phyloP scores from a whole-genome alignment of 1,284 basidiomycete genomes.

The Heterobasidion irregulare region DNA sequence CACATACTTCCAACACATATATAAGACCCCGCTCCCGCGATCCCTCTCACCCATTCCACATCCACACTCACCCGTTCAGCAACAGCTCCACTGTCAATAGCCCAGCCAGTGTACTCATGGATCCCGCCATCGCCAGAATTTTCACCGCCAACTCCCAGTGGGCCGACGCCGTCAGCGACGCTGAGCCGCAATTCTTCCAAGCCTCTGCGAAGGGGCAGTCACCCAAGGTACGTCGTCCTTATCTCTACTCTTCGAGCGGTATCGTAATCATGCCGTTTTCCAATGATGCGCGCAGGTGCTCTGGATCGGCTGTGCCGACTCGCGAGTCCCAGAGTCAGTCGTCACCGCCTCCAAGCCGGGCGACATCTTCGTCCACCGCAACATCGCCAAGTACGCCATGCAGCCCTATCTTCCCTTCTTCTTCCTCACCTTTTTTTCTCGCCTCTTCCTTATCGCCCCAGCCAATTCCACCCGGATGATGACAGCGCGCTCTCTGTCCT shows the following conservation, averaged over 20 bases:
- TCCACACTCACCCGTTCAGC: not conserved
- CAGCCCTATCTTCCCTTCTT: not conserved
- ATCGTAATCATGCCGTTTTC: not conserved
- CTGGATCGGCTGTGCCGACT: constrained; percentile 51
- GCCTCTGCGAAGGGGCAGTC: constrained; percentile 56
- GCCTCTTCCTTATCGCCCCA: not conserved
- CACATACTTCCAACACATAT: too few species aligned
- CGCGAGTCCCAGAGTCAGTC: constrained; percentile 35
- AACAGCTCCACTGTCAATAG: not conserved
- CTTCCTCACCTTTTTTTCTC: not conserved
- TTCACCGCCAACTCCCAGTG: constrained; percentile 52
- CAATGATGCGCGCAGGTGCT: constrained; percentile 24
- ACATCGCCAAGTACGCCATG: constrained; percentile 37
- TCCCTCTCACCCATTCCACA: not conserved
- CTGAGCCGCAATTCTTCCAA: constrained; percentile 60
- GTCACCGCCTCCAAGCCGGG: constrained; percentile 31
- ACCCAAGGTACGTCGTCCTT: constrained; percentile 46
- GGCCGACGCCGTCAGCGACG: constrained; percentile 45
- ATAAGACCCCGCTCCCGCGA: not conserved
- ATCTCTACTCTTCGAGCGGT: not conserved
- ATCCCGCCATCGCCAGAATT: constrained; percentile 31
- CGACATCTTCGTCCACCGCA: constrained; percentile 41
- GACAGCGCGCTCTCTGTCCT: constrained; percentile 74
- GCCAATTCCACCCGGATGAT: constrained; percentile 78
- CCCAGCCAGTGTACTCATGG: constrained; percentile 4